Base-by-base conservation (phyloP, 495 filamentous ascomycete species). In the Hapsidospora chrysogenum region DNA sequence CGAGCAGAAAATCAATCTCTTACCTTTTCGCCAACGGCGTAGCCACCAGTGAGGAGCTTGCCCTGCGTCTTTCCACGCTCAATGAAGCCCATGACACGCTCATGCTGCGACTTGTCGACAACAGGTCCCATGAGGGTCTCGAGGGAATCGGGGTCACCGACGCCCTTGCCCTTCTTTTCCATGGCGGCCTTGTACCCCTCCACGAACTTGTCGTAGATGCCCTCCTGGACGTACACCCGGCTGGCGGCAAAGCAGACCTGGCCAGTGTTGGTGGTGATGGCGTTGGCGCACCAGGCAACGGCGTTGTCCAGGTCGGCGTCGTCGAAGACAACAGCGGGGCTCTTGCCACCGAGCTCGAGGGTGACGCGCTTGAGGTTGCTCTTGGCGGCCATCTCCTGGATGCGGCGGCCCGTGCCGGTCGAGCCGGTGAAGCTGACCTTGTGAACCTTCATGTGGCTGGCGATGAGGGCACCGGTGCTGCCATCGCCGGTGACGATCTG, bases 401-500 rank as follows among this genome's bases (percentile, higher is more conserved):
- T 83, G 45, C 67, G 67, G 46, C 89, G 84, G 46, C 89, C 89
- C 39, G 92, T 79, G 35, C 80, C 47, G 46, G 89, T 97, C 14
- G 84, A 93, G 42, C 89, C 89, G 42, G 89, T 97, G 70, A 97
- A 97, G 50, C 89, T 89, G 44, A 97, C 64, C 76, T 97, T 97
- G 72, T 97, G 86, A 44, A 36, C 25, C 7, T 36, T 23, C 33
- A 36, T 36, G 33, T 36, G 33, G 7, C 20, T 6, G 11, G 33
- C 10, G 14, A 36, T 25, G 21, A 23, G 20, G 17, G 33, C 33
- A 18, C 33, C 33, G 4, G 22, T 27, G 20, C 25, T 36, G 13
- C 33, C 33, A 15, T 25, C 22, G 3, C 33, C 33, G 8, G 21
- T 15, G 64, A 97, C 72, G 59, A 92, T 66, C 70, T 97, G 96